Percentiles rank a stretch among this genome's conserved stretches.
phyloP scores from a whole-genome alignment of 2,329 filamentous ascomycete species.

The Blastomyces parvus region DNA sequence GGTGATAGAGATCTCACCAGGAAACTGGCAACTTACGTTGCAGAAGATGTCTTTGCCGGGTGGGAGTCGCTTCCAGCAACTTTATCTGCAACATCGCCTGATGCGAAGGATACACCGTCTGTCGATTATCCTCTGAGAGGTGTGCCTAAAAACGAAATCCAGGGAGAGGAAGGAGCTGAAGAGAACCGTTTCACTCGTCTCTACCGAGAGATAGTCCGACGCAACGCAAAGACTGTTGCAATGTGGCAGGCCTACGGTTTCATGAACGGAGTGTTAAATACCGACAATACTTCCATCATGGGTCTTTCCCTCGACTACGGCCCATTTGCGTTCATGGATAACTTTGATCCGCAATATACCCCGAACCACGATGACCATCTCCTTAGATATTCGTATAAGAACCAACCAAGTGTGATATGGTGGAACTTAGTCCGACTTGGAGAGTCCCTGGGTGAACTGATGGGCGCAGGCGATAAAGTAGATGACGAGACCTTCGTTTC shows the following conservation, averaged over 20 bases:
- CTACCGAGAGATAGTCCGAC: slow-evolving; percentile 75
- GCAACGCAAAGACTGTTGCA: slow-evolving; percentile 81
- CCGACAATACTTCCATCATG: slow-evolving; percentile 88
- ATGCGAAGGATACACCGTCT: slow-evolving; percentile 30
- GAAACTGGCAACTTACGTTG: slow-evolving; percentile 68
- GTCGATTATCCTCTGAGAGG: slow-evolving; percentile 42
- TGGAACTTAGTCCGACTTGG: slow-evolving; percentile 93
- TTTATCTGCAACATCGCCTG: slow-evolving; percentile 32
- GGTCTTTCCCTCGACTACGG: slow-evolving; percentile 91
- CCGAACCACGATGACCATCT: slow-evolving; percentile 92
- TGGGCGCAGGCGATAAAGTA: slow-evolving; percentile 64
- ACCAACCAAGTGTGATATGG: slow-evolving; percentile 95
- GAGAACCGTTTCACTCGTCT: slow-evolving; percentile 83
- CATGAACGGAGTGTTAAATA: slow-evolving; percentile 97
- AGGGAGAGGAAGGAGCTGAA: slow-evolving; percentile 58
- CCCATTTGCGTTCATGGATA: slow-evolving; percentile 95
- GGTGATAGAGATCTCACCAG: slow-evolving; percentile 68
- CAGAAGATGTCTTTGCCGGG: slow-evolving; percentile 76
- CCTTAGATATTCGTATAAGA: slow-evolving; percentile 82
- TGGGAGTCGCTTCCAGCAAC: slow-evolving; percentile 72
- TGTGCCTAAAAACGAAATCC: slow-evolving; percentile 48
- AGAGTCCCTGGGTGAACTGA: slow-evolving; percentile 76
- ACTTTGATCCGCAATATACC: slow-evolving; percentile 88
- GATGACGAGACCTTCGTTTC: slow-evolving; percentile 63
- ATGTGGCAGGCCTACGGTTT: slow-evolving; percentile 98